Evolutionary conservation across 495 filamentous ascomycete genomes (phyloP).

Genomic region (Pyrenula massariospora): DNA sequence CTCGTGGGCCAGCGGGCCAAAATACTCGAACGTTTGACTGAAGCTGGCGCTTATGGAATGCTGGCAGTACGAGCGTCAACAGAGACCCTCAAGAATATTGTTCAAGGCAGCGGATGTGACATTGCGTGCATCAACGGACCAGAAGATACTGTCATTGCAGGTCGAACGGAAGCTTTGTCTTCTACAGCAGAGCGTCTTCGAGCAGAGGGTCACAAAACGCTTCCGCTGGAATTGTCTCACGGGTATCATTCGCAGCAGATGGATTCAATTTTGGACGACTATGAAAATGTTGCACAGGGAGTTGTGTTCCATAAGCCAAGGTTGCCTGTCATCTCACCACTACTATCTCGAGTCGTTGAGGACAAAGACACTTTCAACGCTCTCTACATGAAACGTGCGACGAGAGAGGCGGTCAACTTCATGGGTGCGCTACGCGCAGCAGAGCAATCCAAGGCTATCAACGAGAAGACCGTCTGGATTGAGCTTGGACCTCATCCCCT

Average conservation of each 20-base stretch:
- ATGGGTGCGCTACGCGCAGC: constrained; percentile 13
- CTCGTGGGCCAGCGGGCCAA: constrained; percentile 14
- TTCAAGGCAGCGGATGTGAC: constrained; percentile 16
- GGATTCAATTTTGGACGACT: constrained; percentile 34
- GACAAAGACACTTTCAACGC: constrained; percentile 13
- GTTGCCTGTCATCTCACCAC: constrained; percentile 21
- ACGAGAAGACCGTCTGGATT: constrained; percentile 14
- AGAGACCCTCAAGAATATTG: constrained; percentile 6
- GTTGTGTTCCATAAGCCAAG: constrained; percentile 21
- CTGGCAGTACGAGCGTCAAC: constrained; percentile 37
- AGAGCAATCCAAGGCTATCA: constrained; percentile 6
- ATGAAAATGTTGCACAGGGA: constrained; percentile 21
- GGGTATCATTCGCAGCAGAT: constrained; percentile 44
- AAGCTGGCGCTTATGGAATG: constrained; percentile 28
- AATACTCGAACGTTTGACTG: constrained; percentile 9
- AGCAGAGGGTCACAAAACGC: constrained; percentile 11
- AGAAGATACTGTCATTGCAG: constrained; percentile 51
- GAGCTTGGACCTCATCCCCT: constrained; percentile 32
- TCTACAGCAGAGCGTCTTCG: constrained; percentile 2
- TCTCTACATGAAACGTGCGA: constrained; percentile 16
- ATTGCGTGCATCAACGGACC: constrained; percentile 55
- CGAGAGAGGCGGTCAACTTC: constrained; percentile 23
- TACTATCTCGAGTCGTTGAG: constrained; percentile 11
- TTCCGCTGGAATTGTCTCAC: constrained; percentile 32
- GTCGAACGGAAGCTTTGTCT: constrained; percentile 27